Evolutionary conservation across 2,329 filamentous ascomycete species (phyloP), one percentile per base, ranked within the genome.

Genomic region (Epichloe gansuensis): DNA sequence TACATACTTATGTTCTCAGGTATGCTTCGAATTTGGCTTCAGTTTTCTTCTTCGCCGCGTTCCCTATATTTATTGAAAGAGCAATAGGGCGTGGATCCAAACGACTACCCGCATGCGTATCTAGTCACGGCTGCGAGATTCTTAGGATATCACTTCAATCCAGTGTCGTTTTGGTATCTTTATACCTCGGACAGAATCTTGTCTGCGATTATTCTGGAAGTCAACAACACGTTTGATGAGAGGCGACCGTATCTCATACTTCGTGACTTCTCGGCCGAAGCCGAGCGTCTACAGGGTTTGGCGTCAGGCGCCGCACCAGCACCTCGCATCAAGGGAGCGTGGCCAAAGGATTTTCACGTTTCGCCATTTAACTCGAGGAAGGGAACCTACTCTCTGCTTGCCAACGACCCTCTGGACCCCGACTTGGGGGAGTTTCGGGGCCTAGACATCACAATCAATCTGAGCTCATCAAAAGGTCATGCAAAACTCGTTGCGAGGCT

Each of bases 151-250:
- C 77, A 79, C 23, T 88, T 87, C 66, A 89, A 88, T 58, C 84
- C 84, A 0, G 82, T 85, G 3, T 89, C 84, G 0, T 86, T 89
- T 59, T 90, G 85, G 84, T 88, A 89, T 57, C 74, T 90, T 2
- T 89, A 90, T 62, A 76, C 80, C 12, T 57, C 66, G 0, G 65
- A 77, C 8, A 75, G 75, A 53, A 65, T 74, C 5, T 70, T 89
- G 13, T 75, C 72, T 25, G 81, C 80, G 51, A 80, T 88, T 66
- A 73, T 90, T 1, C 62, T 87, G 1, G 85, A 90, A 63, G 82
- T 89, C 45, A 87, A 87, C 65, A 89, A 89, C 59, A 87, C 84
- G 0, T 89, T 87, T 60, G 83, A 79, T 47, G 85, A 89, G 64
- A 74, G 82, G 49, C 76, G 82, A 3, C 55, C 61, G 7, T 68